phyloP scores from a whole-genome alignment of 768 basidiomycete species.

The Suillus placidus region DNA sequence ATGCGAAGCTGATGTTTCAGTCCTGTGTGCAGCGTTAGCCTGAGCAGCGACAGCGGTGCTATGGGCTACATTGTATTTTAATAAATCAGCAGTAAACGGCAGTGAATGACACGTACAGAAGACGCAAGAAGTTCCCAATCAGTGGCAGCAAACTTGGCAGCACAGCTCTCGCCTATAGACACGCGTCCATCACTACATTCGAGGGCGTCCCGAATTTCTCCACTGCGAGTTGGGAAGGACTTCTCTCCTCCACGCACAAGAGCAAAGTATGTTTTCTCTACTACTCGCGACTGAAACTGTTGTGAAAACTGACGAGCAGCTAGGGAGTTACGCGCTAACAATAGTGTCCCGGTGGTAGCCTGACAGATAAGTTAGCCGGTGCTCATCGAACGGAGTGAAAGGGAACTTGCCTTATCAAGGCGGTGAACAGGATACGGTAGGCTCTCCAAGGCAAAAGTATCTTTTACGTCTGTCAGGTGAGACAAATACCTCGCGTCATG shows the following conservation, averaged over 20 bases:
- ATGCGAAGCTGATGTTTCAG: conserved; percentile 74
- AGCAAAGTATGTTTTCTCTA: conserved; percentile 66
- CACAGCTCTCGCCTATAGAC: conserved; percentile 31
- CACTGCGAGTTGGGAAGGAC: conserved; percentile 42
- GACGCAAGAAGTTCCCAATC: conserved; percentile 63
- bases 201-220: conserved; percentile 49
- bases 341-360: conserved; percentile 64
- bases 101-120: conserved; percentile 48
- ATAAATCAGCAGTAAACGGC: conserved; percentile 11
- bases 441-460: conserved; percentile 34
- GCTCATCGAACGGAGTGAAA: background rate
- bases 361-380: conserved; percentile 25
- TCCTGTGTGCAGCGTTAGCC: conserved; percentile 60
- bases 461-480: conserved; percentile 29
- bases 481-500: background rate
- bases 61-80: conserved; percentile 37
- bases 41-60: conserved; percentile 58
- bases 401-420: conserved; percentile 57
- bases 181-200: conserved; percentile 50
- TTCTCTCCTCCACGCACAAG: conserved; percentile 56
- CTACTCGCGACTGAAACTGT: conserved; percentile 52
- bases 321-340: conserved; percentile 50
- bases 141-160: conserved; percentile 37
- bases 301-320: conserved; percentile 51
- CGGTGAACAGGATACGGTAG: conserved; percentile 61